Percentiles rank a stretch among this genome's conserved stretches.
These are phyloP conservation scores for Hygrophorus pudorinus DNA, from an alignment of 768 basidiomycete species.

Conservation along the genomic window DNA sequence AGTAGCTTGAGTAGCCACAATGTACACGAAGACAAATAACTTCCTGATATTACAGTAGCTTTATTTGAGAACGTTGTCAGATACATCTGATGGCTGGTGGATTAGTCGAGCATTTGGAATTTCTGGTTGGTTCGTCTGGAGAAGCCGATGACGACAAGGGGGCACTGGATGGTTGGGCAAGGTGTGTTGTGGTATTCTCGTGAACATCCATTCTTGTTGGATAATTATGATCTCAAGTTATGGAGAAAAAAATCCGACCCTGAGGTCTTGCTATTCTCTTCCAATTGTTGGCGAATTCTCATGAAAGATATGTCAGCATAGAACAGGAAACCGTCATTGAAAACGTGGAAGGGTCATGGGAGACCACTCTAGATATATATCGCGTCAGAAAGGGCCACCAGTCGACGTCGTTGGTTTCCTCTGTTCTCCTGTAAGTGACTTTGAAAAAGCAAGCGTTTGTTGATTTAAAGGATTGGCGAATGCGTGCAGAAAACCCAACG, in stretches of 20 bases:
- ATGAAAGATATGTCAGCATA: neutral
- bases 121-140: conserved; percentile 18
- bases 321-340: too few species aligned
- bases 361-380: too few species aligned
- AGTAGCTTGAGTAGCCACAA: too few species aligned
- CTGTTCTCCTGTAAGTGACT: conserved; percentile 19
- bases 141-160: conserved; percentile 17
- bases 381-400: neutral
- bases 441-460: neutral
- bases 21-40: too few species aligned
- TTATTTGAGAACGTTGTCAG: too few species aligned
- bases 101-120: conserved; percentile 17
- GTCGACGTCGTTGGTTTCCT: conserved; percentile 8
- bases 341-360: too few species aligned
- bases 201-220: conserved; percentile 1
- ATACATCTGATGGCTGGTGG: neutral
- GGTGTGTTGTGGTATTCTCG: conserved; percentile 13
- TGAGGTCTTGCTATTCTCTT: too few species aligned
- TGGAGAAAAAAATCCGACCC: too few species aligned
- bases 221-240: neutral
- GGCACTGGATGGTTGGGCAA: conserved; percentile 21
- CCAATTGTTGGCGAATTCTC: conserved; percentile 1
- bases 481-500: conserved; percentile 18
- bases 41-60: too few species aligned
- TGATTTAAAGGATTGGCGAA: neutral